Conservation (phyloP, 2,329 filamentous ascomycete genomes). For the Sordariomycetes sp. region DNA sequence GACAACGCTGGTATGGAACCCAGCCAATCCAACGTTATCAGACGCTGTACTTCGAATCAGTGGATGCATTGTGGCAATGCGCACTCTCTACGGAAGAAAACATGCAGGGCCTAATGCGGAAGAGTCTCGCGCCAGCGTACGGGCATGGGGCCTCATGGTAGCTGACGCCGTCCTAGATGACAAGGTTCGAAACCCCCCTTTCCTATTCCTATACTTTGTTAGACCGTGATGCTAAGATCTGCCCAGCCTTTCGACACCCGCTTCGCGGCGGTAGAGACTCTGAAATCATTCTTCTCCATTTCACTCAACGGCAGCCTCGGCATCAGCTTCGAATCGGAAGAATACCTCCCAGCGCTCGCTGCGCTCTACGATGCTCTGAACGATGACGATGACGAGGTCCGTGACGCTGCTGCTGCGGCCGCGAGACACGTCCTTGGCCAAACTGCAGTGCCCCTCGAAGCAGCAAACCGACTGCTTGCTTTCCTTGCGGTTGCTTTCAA, state of each 20-base stretch:
- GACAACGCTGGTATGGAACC: conserved; percentile 23
- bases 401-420: conserved; percentile 51
- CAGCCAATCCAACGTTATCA: conserved; percentile 37
- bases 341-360: conserved; percentile 48
- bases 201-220: not conserved
- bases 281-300: conserved; percentile 39
- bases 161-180: conserved; percentile 36
- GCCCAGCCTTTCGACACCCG: conserved; percentile 61
- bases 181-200: conserved; percentile 26
- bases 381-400: conserved; percentile 88
- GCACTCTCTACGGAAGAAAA: conserved; percentile 12
- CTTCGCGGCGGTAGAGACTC: conserved; percentile 46
- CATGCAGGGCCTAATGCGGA: conserved; percentile 14
- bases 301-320: conserved; percentile 4
- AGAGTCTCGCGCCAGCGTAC: too few relatives aligned
- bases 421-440: conserved; percentile 34
- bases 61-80: conserved; percentile 31
- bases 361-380: conserved; percentile 68
- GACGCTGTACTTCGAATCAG: conserved; percentile 39
- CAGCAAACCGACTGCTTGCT: conserved; percentile 32
- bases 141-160: conserved; percentile 41
- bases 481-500: conserved; percentile 30
- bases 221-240: too few relatives aligned
- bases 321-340: conserved; percentile 13
- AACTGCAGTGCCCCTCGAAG: conserved; percentile 36